These are phyloP conservation scores for Setaria italica DNA, from an alignment of 202 grass and related monocot species.

Conservation along the genomic window DNA sequence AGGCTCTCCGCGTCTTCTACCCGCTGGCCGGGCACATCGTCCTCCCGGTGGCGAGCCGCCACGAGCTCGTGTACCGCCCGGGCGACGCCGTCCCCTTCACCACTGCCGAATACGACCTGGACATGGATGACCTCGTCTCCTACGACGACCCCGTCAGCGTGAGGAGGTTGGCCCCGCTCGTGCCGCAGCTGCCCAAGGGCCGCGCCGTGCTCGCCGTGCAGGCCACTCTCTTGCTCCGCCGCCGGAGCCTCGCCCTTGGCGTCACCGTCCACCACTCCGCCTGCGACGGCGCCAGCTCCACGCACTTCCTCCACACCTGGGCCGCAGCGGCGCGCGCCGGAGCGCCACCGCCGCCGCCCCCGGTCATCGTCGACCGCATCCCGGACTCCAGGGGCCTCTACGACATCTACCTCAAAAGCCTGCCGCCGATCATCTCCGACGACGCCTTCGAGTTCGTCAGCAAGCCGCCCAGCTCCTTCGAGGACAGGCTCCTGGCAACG, in stretches of 20 bases:
- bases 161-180: neutral
- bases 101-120: neutral
- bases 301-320: conserved; percentile 31
- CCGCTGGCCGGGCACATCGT: conserved; percentile 2
- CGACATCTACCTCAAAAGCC: neutral
- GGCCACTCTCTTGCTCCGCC: neutral
- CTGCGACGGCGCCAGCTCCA: conserved; percentile 14
- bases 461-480: neutral
- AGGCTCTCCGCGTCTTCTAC: neutral
- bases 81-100: conserved; percentile 24
- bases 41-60: neutral
- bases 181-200: neutral
- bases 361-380: neutral
- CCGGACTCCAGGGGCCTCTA: conserved; percentile 1
- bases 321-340: neutral
- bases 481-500: conserved; percentile 6
- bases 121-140: neutral
- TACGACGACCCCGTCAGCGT: neutral
- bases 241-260: neutral
- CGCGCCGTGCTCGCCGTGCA: conserved; percentile 28
- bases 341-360: neutral
- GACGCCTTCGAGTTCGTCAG: conserved; percentile 5
- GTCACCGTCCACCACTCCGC: conserved; percentile 33
- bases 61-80: neutral
- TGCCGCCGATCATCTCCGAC: neutral